phyloP scores from a whole-genome alignment of 306 rosid genomes.

The Begonia fuchsioides region DNA sequence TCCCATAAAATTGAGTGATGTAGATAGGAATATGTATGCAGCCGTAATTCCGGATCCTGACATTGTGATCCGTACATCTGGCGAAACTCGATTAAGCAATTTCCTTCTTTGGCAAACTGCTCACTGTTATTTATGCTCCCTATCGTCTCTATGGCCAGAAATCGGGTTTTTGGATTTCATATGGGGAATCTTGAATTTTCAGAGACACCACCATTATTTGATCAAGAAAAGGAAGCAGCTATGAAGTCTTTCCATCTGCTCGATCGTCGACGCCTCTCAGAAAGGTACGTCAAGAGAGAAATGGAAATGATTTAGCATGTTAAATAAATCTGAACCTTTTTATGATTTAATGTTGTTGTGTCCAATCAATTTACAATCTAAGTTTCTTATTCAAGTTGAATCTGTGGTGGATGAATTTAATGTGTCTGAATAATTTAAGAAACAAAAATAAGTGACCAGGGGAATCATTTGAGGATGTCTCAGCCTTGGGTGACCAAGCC shows the following conservation, averaged over 20 bases:
- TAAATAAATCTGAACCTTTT: too few relatives aligned
- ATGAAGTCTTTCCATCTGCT: not conserved
- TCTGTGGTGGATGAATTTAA: too few relatives aligned
- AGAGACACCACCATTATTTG: conserved; percentile 19
- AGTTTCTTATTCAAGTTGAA: too few relatives aligned
- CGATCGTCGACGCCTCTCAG: too few relatives aligned
- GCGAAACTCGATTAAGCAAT: conserved; percentile 30
- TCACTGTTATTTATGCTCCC: conserved; percentile 19
- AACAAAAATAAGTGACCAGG: conserved; percentile 21
- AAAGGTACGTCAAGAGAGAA: too few relatives aligned
- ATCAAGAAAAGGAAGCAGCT: conserved; percentile 25
- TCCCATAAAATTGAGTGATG: conserved; percentile 15
- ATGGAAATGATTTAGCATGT: too few relatives aligned
- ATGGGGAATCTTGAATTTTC: conserved; percentile 29
- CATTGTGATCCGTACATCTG: too few relatives aligned
- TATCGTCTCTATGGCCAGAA: conserved; percentile 29
- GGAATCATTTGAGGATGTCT: conserved; percentile 31
- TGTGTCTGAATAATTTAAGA: too few relatives aligned
- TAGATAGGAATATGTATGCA: conserved; percentile 28
- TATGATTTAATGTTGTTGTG: too few relatives aligned
- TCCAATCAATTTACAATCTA: too few relatives aligned
- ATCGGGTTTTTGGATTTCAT: conserved; percentile 25
- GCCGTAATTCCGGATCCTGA: conserved; percentile 23
- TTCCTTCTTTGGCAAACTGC: conserved; percentile 38
- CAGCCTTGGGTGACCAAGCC: conserved; percentile 51